Conservation (phyloP, 2,329 filamentous ascomycete species). For the Trichoderma hamatum region DNA sequence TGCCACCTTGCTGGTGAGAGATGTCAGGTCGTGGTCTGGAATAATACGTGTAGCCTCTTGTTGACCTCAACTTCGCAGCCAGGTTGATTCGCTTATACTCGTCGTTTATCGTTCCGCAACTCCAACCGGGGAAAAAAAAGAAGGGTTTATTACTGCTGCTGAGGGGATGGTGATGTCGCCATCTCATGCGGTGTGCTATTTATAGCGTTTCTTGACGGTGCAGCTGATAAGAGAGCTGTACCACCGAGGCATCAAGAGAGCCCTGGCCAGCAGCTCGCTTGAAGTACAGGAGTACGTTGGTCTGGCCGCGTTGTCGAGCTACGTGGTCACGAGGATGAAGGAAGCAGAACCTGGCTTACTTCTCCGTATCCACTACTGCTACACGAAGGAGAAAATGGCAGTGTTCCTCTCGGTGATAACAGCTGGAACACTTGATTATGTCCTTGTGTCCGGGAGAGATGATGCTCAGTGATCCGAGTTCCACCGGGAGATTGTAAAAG, state of each 20-base stretch:
- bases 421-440: background rate
- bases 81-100: background rate
- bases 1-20: background rate
- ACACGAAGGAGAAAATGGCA: background rate
- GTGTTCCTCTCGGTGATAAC: background rate
- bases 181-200: background rate
- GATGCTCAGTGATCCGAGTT: background rate
- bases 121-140: background rate
- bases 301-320: background rate
- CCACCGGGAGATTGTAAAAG: background rate
- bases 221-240: background rate
- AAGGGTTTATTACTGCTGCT: background rate
- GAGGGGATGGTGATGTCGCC: background rate
- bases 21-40: too few species aligned
- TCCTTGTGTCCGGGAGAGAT: background rate
- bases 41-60: background rate
- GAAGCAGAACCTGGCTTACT: background rate
- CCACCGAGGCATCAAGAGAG: background rate
- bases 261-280: background rate
- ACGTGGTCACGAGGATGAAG: background rate
- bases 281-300: background rate
- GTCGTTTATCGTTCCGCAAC: background rate
- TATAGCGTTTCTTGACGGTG: background rate
- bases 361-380: background rate
- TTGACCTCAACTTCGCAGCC: background rate